A percentile compares a stretch with the other conserved stretches of the same genome.
phyloP scores from a whole-genome alignment of 2,329 filamentous ascomycete genomes.

The Fusarium globosum region DNA sequence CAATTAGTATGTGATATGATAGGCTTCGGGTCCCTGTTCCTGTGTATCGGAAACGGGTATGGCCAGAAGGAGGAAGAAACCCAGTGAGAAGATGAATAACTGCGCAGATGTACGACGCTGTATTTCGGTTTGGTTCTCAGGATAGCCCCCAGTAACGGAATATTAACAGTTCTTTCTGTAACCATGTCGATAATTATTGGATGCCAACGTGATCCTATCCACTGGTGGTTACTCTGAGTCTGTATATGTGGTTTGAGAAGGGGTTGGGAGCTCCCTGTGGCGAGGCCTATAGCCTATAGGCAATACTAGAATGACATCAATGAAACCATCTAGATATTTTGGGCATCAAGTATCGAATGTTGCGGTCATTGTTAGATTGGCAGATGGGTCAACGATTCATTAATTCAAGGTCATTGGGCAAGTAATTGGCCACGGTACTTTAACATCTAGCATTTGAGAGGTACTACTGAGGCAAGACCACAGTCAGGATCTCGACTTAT shows the following conservation, averaged over 20 bases:
- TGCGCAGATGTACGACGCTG: constrained; percentile 13
- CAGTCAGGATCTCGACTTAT: background rate
- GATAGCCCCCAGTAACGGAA: constrained; percentile 14
- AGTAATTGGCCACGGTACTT: background rate
- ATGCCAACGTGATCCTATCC: background rate
- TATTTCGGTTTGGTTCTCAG: constrained; percentile 9
- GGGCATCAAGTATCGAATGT: background rate
- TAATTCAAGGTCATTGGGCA: background rate
- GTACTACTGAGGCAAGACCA: background rate
- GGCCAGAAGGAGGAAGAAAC: background rate
- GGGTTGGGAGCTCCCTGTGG: no score
- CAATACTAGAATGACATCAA: background rate
- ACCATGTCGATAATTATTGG: background rate
- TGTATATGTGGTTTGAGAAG: background rate
- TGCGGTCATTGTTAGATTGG: no score
- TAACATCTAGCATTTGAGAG: background rate
- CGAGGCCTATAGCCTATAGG: background rate
- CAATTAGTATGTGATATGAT: background rate
- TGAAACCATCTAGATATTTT: background rate
- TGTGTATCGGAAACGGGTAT: constrained; percentile 14
- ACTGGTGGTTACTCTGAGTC: no score
- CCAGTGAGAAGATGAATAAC: constrained; percentile 17
- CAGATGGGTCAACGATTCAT: background rate
- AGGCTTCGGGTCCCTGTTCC: constrained; percentile 10
- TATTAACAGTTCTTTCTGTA: background rate